phyloP scores from a whole-genome alignment of 345 rosid genomes.

The Heritiera littoralis region DNA sequence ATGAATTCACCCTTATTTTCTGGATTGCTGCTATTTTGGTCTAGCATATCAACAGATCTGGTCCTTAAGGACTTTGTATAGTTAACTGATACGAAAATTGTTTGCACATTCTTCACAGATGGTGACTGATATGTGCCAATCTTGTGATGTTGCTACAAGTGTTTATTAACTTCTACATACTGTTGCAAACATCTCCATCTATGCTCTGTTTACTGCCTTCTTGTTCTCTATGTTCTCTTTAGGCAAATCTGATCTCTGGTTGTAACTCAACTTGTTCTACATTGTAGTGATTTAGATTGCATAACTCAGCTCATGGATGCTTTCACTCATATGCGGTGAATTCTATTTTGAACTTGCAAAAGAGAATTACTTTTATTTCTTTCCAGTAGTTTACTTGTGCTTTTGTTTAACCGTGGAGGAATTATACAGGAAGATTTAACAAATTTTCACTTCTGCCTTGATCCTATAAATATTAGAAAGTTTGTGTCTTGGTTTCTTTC shows the following conservation, averaged over 20 bases:
- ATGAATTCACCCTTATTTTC: constrained; percentile 15
- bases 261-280: background rate
- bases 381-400: background rate
- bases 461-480: background rate
- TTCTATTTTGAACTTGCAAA: background rate
- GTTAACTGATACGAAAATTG: background rate
- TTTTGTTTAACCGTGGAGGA: background rate
- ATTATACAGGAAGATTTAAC: background rate
- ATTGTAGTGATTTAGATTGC: background rate
- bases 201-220: background rate
- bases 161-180: background rate
- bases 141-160: background rate
- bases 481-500: background rate
- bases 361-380: background rate
- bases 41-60: background rate
- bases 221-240: background rate
- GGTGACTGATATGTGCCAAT: background rate
- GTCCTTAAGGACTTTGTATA: background rate
- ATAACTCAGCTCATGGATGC: background rate
- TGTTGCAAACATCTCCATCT: background rate
- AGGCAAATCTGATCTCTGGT: background rate
- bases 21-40: background rate
- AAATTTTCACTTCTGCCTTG: background rate
- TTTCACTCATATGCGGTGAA: background rate
- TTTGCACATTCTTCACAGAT: background rate